Evolutionary conservation across 805 yeast species (phyloP), one percentile per base, ranked within the genome.

Genomic region (Metschnikowia lunata): DNA sequence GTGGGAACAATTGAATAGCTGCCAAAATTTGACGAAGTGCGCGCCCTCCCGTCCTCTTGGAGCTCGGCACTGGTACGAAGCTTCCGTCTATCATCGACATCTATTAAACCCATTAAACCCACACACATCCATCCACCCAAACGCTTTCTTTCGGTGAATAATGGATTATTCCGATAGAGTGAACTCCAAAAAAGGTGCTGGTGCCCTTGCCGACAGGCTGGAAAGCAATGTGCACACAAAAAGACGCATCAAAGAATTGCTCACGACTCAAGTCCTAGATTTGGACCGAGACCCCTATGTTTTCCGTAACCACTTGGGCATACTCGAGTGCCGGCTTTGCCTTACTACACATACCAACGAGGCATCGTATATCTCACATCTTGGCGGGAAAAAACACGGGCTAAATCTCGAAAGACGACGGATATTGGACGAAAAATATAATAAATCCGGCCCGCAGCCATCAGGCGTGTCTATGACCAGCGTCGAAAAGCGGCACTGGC

Each of bases 151-250:
- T 18, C 23, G 5, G 23, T 18, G 23, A 18, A 18, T 18, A 18
- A 89, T 89, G 97, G 96, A 89, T 62, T 87, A 87, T 59, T 90
- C 88, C 50, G 86, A 85, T 54, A 67, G 96, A 56, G 95, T 86
- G 2, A 96, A 96, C 36, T 84, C 95, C 7, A 89, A 89, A 64
- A 82, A 87, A 60, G 97, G 97, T 8, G 79, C 84, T 27, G 97
- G 97, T 52, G 97, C 96, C 7, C 72, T 89, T 14, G 97, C 96
- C 0, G 85, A 86, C 6, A 67, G 71, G 36, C 77, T 80, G 15
- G 89, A 85, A 51, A 71, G 82, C 7, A 85, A 86, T 55, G 77
- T 80, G 5, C 83, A 83, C 36, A 72, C 90, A 37, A 71, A 82
- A 45, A 80, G 80, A 45, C 74, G 95, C 32, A 76, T 88, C 8